A percentile compares a stretch with the other conserved stretches of the same genome.
These are phyloP conservation scores for Xylariaceae sp. DNA, from an alignment of 2,329 filamentous ascomycete species.

Conservation along the genomic window DNA sequence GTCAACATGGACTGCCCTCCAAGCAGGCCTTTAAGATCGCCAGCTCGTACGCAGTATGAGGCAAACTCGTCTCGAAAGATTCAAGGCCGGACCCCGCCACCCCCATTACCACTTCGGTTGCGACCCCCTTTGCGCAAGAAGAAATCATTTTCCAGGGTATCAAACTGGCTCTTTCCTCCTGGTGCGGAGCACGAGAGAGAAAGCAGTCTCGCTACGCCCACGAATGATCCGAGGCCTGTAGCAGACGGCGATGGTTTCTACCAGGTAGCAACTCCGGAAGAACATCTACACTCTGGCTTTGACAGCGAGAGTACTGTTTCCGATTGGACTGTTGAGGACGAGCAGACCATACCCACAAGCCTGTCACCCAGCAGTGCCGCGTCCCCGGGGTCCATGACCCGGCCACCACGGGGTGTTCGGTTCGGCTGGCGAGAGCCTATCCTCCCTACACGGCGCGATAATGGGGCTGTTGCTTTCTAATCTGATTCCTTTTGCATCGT, in stretches of 20 bases:
- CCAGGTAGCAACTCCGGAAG: slow-evolving; percentile 43
- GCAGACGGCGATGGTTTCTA: slow-evolving; percentile 53
- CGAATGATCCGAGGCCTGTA: slow-evolving; percentile 49
- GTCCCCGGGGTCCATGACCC: slow-evolving; percentile 37
- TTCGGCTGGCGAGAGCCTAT: slow-evolving; percentile 26
- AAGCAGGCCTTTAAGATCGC: slow-evolving; percentile 32
- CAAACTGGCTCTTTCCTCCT: slow-evolving; percentile 48
- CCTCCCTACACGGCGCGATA: slow-evolving; percentile 33
- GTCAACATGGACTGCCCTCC: slow-evolving; percentile 42
- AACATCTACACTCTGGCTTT: slow-evolving; percentile 36
- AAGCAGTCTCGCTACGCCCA: slow-evolving; percentile 45
- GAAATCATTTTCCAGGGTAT: slow-evolving; percentile 60
- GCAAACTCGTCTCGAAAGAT: slow-evolving; percentile 32
- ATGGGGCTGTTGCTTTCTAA: slow-evolving; percentile 45
- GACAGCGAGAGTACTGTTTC: slow-evolving; percentile 45
- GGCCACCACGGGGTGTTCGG: slow-evolving; percentile 25
- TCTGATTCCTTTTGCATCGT: slow-evolving; percentile 18
- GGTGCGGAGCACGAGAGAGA: slow-evolving; percentile 32
- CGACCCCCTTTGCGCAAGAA: slow-evolving; percentile 59
- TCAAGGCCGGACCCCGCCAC: slow-evolving; percentile 41
- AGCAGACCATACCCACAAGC: slow-evolving; percentile 42
- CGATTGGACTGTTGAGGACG: slow-evolving; percentile 43
- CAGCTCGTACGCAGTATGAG: slow-evolving; percentile 34
- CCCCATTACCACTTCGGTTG: slow-evolving; percentile 53
- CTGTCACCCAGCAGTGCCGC: slow-evolving; percentile 45